These are phyloP conservation scores for Colletotrichum acutatum DNA, from an alignment of 2,329 filamentous ascomycete species.

Conservation along the genomic window DNA sequence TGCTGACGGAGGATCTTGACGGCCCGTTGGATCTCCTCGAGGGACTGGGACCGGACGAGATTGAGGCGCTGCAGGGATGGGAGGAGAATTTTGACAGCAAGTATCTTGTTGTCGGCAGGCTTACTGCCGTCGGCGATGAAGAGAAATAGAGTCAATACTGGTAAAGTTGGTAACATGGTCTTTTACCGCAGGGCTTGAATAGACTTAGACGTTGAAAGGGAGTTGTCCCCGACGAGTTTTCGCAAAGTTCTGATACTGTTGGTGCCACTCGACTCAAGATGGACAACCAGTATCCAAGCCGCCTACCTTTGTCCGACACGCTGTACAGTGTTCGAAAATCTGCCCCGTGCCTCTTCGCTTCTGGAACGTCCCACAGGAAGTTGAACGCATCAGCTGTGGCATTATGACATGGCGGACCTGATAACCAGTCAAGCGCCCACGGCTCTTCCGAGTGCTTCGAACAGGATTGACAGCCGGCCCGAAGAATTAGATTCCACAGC, in stretches of 20 bases:
- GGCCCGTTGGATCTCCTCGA: conserved; percentile 82
- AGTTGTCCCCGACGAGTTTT: background rate
- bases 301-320: background rate
- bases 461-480: background rate
- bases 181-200: background rate
- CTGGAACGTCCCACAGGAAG: background rate
- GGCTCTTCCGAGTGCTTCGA: background rate
- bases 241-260: background rate
- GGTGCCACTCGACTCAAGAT: background rate
- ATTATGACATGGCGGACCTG: no score
- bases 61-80: conserved; percentile 89
- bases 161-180: background rate
- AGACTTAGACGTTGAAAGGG: background rate
- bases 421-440: background rate
- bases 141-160: conserved; percentile 33
- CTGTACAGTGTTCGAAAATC: background rate
- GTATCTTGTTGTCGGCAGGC: conserved; percentile 91
- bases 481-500: background rate
- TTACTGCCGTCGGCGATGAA: conserved; percentile 69
- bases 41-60: conserved; percentile 78
- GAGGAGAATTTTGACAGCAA: conserved; percentile 94
- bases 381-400: background rate
- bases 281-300: background rate
- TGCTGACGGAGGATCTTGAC: conserved; percentile 92
- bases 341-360: background rate